Percentiles rank a stretch among this genome's conserved stretches.
These are phyloP conservation scores for Achlya hypogyna DNA, from an alignment of 352 stramenopile species.

Conservation along the genomic window DNA sequence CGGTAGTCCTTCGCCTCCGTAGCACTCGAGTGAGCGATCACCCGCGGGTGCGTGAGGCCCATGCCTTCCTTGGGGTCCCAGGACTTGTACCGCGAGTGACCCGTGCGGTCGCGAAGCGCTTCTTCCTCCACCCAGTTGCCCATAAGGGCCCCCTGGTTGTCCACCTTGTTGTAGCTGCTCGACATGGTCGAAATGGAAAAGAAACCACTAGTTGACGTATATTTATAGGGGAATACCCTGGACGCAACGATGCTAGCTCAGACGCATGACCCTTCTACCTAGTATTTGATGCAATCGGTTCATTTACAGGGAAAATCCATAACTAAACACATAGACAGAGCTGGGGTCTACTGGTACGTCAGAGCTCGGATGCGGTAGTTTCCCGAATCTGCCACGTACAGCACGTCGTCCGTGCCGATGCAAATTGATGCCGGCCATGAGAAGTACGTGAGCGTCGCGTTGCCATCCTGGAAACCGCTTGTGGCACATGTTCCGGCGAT, in stretches of 20 bases:
- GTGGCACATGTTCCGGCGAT: neutral
- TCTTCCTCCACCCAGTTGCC: slow-evolving; percentile 83
- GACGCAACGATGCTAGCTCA: neutral
- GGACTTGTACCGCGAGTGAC: slow-evolving; percentile 33
- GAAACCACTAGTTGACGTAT: no score
- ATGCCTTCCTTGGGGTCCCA: slow-evolving; percentile 16
- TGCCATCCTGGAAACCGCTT: neutral
- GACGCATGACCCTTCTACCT: no score
- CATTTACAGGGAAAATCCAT: no score
- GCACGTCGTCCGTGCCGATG: neutral
- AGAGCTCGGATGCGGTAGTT: neutral
- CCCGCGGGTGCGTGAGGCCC: slow-evolving; percentile 10
- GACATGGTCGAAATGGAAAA: neutral
- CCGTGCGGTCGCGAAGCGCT: slow-evolving; percentile 46
- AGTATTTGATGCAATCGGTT: no score
- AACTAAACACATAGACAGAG: no score
- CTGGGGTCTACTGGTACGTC: no score
- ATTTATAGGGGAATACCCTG: neutral
- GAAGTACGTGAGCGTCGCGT: neutral
- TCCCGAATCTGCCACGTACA: neutral
- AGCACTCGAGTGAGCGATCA: slow-evolving; percentile 5
- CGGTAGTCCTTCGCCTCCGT: slow-evolving; percentile 11
- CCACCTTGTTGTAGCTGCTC: slow-evolving; percentile 71
- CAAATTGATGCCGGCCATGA: neutral
- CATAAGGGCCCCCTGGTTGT: slow-evolving; percentile 57